Evolutionary conservation across 306 rosid species (phyloP).

Genomic region (Quercus variabilis): DNA sequence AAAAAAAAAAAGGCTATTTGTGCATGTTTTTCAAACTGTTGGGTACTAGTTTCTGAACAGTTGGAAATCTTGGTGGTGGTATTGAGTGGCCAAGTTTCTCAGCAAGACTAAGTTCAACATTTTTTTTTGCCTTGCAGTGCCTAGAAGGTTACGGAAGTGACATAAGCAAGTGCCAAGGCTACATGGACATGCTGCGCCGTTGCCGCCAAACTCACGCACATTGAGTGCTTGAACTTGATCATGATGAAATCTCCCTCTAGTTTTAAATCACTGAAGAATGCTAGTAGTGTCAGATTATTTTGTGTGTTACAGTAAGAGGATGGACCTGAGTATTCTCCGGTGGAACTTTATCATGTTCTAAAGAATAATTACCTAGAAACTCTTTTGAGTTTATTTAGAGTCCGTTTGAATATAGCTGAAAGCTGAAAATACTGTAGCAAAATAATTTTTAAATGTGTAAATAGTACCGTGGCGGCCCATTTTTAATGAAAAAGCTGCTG

Average conservation of each 20-base stretch:
- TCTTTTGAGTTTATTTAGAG: no score
- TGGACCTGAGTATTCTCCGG: neutral
- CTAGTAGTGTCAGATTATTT: neutral
- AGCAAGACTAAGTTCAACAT: neutral
- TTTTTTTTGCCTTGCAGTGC: constrained; percentile 19
- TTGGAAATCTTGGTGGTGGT: neutral
- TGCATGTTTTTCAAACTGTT: neutral
- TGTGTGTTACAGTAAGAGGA: neutral
- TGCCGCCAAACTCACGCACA: constrained; percentile 5
- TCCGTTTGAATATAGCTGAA: no score
- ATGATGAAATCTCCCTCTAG: neutral
- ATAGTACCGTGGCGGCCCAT: no score
- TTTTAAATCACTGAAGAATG: neutral
- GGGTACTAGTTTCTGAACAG: neutral
- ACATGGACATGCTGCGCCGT: constrained; percentile 25
- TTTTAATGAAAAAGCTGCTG: no score
- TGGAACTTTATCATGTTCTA: neutral
- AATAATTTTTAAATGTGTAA: no score
- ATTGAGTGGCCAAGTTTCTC: neutral
- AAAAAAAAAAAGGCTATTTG: neutral
- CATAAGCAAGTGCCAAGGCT: constrained; percentile 32
- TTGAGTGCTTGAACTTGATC: constrained; percentile 7
- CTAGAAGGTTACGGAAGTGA: constrained; percentile 20
- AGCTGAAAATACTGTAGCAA: no score
- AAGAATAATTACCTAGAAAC: neutral